Evolutionary conservation across 345 rosid species (phyloP).

Genomic region (Moricandia moricandioides): DNA sequence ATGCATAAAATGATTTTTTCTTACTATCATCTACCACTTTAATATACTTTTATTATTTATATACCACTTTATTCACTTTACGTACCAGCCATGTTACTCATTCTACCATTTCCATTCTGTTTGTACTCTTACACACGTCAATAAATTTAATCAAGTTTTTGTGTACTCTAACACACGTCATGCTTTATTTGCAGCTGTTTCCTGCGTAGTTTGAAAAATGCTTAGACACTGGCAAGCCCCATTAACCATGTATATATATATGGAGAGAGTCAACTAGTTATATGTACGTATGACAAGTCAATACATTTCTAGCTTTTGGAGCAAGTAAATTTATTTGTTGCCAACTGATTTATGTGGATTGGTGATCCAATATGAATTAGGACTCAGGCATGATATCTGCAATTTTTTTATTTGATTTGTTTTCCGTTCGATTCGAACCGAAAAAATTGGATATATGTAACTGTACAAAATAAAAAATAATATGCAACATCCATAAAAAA

Average conservation of each 20-base stretch:
- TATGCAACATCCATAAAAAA: too few relatives aligned
- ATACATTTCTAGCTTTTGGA: not conserved
- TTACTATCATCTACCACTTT: not conserved
- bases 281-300: not conserved
- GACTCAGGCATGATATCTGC: too few relatives aligned
- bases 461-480: too few relatives aligned
- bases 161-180: not conserved
- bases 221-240: constrained; percentile 1
- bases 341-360: not conserved
- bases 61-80: not conserved
- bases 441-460: too few relatives aligned
- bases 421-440: too few relatives aligned
- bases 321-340: not conserved
- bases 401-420: too few relatives aligned
- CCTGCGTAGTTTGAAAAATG: not conserved
- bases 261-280: too few relatives aligned
- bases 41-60: not conserved
- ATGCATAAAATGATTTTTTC: not conserved
- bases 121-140: not conserved
- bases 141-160: not conserved
- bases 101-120: not conserved
- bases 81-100: not conserved
- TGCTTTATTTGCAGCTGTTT: constrained; percentile 8
- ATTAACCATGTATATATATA: too few relatives aligned
- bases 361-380: not conserved